These are phyloP conservation scores for Pyrenopolyporus hunteri DNA, from an alignment of 495 filamentous ascomycete genomes.

Conservation along the genomic window DNA sequence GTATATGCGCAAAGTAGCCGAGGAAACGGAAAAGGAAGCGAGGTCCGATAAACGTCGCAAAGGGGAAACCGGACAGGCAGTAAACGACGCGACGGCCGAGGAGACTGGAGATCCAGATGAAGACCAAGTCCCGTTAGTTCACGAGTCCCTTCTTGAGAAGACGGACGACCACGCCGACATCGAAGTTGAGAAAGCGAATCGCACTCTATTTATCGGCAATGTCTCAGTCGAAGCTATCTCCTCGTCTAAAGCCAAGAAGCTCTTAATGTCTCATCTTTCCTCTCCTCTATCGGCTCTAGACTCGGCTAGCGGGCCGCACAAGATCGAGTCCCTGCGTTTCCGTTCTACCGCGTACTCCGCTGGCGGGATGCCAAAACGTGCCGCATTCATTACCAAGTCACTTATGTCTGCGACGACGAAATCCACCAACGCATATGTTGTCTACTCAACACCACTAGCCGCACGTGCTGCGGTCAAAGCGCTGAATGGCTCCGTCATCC, in stretches of 20 bases:
- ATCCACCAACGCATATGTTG: constrained; percentile 91
- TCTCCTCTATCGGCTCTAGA: constrained; percentile 53
- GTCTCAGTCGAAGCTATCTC: constrained; percentile 81
- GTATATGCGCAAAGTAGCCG: constrained; percentile 76
- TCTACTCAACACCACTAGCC: constrained; percentile 75
- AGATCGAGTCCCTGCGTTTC: constrained; percentile 89
- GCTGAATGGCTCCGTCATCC: constrained; percentile 82
- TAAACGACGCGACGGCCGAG: constrained; percentile 39
- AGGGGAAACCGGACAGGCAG: constrained; percentile 42
- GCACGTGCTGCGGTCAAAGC: constrained; percentile 75
- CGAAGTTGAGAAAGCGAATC: constrained; percentile 82
- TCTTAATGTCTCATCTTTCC: constrained; percentile 69
- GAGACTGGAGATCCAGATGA: constrained; percentile 42
- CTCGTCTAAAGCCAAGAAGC: constrained; percentile 79
- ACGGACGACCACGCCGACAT: constrained; percentile 48
- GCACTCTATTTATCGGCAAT: constrained; percentile 94
- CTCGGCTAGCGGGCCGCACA: constrained; percentile 60
- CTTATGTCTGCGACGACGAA: constrained; percentile 87
- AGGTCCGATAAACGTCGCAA: constrained; percentile 55
- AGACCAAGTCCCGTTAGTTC: constrained; percentile 46
- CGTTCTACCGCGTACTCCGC: constrained; percentile 84
- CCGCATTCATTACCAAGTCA: constrained; percentile 81
- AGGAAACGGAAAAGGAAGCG: constrained; percentile 51
- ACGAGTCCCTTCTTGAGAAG: constrained; percentile 56
- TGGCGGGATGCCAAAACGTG: constrained; percentile 82